These are phyloP conservation scores for Vigna angularis DNA, from an alignment of 306 rosid genomes.

Conservation along the genomic window DNA sequence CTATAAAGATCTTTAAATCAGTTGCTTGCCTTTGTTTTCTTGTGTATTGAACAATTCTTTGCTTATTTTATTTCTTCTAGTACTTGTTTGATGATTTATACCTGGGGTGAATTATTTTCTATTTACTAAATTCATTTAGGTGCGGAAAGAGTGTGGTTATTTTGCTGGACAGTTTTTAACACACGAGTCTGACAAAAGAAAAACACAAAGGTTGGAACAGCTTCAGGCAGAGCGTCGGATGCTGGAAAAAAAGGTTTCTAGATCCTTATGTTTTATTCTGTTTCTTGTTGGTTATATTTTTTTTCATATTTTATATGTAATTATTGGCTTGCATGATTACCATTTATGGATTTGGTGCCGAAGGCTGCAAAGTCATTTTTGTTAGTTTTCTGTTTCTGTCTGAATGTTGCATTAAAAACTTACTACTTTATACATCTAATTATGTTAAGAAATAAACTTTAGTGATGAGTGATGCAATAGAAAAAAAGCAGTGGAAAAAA, in stretches of 20 bases:
- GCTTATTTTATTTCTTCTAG: constrained; percentile 2
- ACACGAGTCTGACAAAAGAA: constrained; percentile 64
- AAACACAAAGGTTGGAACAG: constrained; percentile 53
- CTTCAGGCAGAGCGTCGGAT: constrained; percentile 55
- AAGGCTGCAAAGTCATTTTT: neutral
- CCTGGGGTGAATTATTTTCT: neutral
- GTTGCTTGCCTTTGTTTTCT: neutral
- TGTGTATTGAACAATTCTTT: neutral
- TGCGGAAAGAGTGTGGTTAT: constrained; percentile 76
- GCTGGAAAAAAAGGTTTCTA: constrained; percentile 73
- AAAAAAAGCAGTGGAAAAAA: too few relatives aligned
- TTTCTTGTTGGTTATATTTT: constrained; percentile 7
- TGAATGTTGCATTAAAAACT: too few relatives aligned
- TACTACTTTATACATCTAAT: too few relatives aligned
- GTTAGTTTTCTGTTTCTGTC: constrained; percentile 1
- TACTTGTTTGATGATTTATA: neutral
- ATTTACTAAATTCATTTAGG: constrained; percentile 53
- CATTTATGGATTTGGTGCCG: neutral
- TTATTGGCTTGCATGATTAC: neutral
- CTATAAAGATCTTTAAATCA: neutral
- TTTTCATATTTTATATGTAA: constrained; percentile 29
- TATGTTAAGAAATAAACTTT: too few relatives aligned
- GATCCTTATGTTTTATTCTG: constrained; percentile 25
- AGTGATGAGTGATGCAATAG: too few relatives aligned
- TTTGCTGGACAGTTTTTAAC: constrained; percentile 67